Base-by-base conservation (phyloP, 1,284 basidiomycete species). In the Boletellus deceptivus region DNA sequence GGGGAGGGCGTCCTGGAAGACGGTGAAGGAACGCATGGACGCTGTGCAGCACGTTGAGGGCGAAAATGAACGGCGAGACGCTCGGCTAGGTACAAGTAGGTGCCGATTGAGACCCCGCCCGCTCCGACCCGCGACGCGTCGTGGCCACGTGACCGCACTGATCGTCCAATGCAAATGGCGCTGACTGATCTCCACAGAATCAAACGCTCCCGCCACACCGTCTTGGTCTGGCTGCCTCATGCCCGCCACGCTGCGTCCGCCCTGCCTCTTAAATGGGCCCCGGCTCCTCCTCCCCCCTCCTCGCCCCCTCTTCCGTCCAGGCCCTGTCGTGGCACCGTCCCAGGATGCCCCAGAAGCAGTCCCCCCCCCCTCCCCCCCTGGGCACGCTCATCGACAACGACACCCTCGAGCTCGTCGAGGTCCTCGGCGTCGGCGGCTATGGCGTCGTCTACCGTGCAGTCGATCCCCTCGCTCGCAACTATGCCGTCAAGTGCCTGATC, bases 391-490 rank as follows among this genome's bases (percentile, higher is more conserved):
- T 94, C 73, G 90, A 93, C 76, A 79, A 84, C 62, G 88, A 84
- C 55, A 76, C 83, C 40, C 82, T 98, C 55, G 85, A 95, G 73
- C 89, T 98, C 61, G 83, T 93, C 62, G 85, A 91, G 63, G 83
- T 96, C 49, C 83, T 99, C 49, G 96, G 96, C 47, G 83, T 93
- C 47, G 96, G 96, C 40, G 94, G 94, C 22, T 98, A 98, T 69
- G 96, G 96, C 54, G 89, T 97, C 61, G 95, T 98, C 44, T 98
- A 98, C 72, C 89, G 89, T 55, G 94, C 91, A 31, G 75, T 91
- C 55, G 89, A 78, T 45, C 70, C 75, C 17, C 71, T 71, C 41
- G 76, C 75, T 46, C 78, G 79, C 57, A 83, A 82, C 48, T 93
- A 83, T 69, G 96, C 96, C 43, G 92, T 98, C 71, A 99, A 99